Percentiles rank a stretch among this genome's conserved stretches.
phyloP scores from a whole-genome alignment of 2,329 filamentous ascomycete genomes.

The Fusarium cyanostomum region DNA sequence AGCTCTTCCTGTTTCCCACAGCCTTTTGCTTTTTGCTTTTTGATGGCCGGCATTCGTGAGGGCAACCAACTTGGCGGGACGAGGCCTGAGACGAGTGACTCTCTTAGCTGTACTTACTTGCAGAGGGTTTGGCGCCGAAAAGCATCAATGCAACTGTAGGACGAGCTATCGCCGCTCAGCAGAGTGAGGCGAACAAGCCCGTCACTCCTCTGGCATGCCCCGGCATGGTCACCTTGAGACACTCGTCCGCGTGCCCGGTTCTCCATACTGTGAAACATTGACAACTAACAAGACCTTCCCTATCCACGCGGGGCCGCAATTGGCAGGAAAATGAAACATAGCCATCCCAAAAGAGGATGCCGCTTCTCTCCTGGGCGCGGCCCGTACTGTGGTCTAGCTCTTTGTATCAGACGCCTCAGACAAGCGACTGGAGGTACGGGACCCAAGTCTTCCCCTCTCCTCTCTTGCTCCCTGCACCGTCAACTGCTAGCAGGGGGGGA shows the following conservation, averaged over 20 bases:
- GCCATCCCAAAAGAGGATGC: slow-evolving; percentile 10
- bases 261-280: slow-evolving; percentile 16
- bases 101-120: background rate
- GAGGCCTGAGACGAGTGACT: background rate
- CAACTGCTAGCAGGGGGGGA: background rate
- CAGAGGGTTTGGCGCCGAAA: no score
- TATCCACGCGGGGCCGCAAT: slow-evolving; percentile 9
- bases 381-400: background rate
- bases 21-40: slow-evolving; percentile 10
- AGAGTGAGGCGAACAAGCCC: background rate
- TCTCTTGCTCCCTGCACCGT: background rate
- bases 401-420: slow-evolving; percentile 5
- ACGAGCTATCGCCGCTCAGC: slow-evolving; percentile 6
- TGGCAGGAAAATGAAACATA: slow-evolving; percentile 25
- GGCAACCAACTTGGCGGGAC: background rate
- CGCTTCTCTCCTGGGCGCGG: slow-evolving; percentile 3
- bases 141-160: background rate
- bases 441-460: background rate
- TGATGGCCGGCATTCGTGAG: slow-evolving; percentile 15
- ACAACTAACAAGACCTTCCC: background rate
- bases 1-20: slow-evolving; percentile 19
- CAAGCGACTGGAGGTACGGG: background rate
- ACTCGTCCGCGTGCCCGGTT: background rate
- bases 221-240: slow-evolving; percentile 16
- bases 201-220: no score